Percentiles rank a stretch among this genome's conserved stretches.
Evolutionary conservation across 2,329 filamentous ascomycete species (phyloP).

Genomic region (Thielaviopsis populi): DNA sequence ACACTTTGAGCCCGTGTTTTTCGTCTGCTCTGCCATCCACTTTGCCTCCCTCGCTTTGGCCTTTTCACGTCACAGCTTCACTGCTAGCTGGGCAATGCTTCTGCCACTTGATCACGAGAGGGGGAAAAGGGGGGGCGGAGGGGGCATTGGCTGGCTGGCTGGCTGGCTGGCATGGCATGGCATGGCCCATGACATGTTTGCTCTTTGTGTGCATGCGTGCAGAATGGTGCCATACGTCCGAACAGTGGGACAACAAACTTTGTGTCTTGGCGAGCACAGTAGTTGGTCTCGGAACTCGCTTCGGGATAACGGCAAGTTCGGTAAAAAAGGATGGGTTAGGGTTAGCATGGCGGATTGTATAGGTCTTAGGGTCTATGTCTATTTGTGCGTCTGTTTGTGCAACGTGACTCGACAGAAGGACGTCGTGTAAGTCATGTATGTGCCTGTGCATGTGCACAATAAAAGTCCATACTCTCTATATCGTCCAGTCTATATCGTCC

Average conservation of each 20-base stretch:
- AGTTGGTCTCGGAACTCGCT: not conserved
- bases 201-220: not conserved
- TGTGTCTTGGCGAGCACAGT: not conserved
- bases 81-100: not conserved
- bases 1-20: not conserved
- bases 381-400: not conserved
- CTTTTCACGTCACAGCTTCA: not conserved
- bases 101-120: conserved; percentile 1
- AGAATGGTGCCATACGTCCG: not conserved
- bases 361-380: not conserved
- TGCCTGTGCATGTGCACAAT: no score
- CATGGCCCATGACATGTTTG: not conserved
- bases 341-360: not conserved
- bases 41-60: conserved; percentile 3
- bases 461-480: no score
- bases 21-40: not conserved
- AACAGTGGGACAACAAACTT: not conserved
- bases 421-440: not conserved
- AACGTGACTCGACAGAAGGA: not conserved
- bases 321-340: not conserved
- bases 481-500: not conserved
- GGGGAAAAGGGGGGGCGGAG: no score
- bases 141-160: not conserved
- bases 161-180: no score
- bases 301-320: not conserved